These are phyloP conservation scores for Castanopsis chinensis DNA, from an alignment of 306 rosid genomes.

Conservation along the genomic window DNA sequence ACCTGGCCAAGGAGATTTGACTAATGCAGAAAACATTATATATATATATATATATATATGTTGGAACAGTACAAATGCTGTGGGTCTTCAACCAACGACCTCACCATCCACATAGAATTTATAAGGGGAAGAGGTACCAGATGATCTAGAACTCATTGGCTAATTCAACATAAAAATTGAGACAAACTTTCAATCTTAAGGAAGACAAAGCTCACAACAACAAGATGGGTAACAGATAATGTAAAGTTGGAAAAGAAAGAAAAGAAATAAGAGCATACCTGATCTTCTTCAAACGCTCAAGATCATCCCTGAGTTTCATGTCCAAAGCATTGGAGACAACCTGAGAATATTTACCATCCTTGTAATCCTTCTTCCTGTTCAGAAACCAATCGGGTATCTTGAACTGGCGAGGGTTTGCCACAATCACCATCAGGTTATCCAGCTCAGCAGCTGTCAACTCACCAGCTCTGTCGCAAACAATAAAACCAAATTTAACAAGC, in stretches of 20 bases:
- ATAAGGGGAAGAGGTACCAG: too few relatives aligned
- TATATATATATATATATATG: too few relatives aligned
- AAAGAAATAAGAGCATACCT: constrained; percentile 34
- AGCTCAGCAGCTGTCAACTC: constrained; percentile 59
- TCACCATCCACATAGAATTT: too few relatives aligned
- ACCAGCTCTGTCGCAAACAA: constrained; percentile 55
- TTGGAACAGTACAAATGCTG: too few relatives aligned
- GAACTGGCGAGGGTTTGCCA: constrained; percentile 65
- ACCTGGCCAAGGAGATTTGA: neutral
- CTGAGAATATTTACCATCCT: constrained; percentile 73
- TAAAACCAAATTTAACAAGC: neutral
- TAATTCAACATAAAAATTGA: neutral
- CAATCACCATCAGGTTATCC: constrained; percentile 59
- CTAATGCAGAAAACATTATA: too few relatives aligned
- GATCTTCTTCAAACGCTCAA: constrained; percentile 89
- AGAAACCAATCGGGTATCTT: constrained; percentile 81
- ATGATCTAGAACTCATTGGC: too few relatives aligned
- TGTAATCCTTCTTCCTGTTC: constrained; percentile 77
- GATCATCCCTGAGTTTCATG: constrained; percentile 86
- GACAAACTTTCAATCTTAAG: neutral
- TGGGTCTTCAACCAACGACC: too few relatives aligned
- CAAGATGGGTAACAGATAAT: too few relatives aligned
- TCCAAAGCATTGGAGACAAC: constrained; percentile 74
- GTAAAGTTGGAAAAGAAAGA: neutral
- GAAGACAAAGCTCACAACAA: neutral